Percentiles rank a stretch among this genome's conserved stretches.
These are phyloP conservation scores for Globisporangium megalacanthum DNA, from an alignment of 352 stramenopile species.

Conservation along the genomic window DNA sequence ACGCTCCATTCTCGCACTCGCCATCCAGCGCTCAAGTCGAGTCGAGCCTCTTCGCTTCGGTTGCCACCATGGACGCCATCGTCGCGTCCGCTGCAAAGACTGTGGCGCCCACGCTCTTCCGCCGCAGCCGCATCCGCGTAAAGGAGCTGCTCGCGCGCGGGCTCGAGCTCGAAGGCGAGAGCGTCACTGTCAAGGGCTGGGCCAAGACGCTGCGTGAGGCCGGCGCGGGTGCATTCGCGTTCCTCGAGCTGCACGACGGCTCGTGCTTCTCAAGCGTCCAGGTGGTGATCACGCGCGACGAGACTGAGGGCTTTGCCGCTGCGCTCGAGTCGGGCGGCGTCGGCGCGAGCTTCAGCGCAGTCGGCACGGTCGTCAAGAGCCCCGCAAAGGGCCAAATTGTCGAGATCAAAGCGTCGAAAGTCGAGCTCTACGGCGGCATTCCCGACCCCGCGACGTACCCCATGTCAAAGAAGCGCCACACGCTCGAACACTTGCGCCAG, in stretches of 20 bases:
- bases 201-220: constrained; percentile 88
- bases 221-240: constrained; percentile 87
- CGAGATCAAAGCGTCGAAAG: constrained; percentile 88
- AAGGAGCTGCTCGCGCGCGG: constrained; percentile 74
- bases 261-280: constrained; percentile 87
- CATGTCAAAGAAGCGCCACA: constrained; percentile 92
- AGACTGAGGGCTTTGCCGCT: constrained; percentile 75
- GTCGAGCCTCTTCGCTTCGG: too few species aligned
- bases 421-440: constrained; percentile 83
- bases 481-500: constrained; percentile 90
- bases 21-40: background rate
- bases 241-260: constrained; percentile 95
- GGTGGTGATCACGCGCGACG: constrained; percentile 76
- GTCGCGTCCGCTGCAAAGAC: constrained; percentile 35
- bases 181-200: constrained; percentile 92
- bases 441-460: constrained; percentile 88
- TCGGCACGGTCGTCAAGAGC: constrained; percentile 82
- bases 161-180: constrained; percentile 69
- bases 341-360: constrained; percentile 79
- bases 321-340: constrained; percentile 77
- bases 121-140: constrained; percentile 76
- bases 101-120: constrained; percentile 58
- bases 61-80: constrained; percentile 42
- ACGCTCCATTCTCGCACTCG: background rate
- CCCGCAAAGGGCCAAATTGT: constrained; percentile 89